These are phyloP conservation scores for Emergomyces africanus DNA, from an alignment of 2,329 filamentous ascomycete species.

Conservation along the genomic window DNA sequence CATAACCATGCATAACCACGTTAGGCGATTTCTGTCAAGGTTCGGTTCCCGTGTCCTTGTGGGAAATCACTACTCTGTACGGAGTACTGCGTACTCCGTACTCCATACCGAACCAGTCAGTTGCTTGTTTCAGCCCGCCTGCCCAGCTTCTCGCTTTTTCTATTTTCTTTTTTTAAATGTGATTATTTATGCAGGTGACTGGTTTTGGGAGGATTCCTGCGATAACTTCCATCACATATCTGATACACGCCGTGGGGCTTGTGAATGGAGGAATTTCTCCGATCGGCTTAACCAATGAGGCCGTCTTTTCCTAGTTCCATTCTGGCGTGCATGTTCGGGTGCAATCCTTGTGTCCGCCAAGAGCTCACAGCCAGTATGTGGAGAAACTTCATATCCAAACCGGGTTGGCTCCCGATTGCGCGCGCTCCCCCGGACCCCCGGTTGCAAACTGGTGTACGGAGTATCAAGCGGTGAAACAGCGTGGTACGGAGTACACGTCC, in stretches of 20 bases:
- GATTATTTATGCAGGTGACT: neutral
- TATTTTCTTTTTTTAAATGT: neutral
- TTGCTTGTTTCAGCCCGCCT: neutral
- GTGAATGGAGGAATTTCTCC: neutral
- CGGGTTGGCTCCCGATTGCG: neutral
- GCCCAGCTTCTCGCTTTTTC: neutral
- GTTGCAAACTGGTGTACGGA: too few species aligned
- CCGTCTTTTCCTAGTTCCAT: neutral
- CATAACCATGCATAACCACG: too few species aligned
- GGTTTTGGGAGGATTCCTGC: neutral
- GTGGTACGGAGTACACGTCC: too few species aligned
- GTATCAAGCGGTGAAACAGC: too few species aligned
- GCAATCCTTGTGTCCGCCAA: neutral
- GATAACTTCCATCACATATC: neutral
- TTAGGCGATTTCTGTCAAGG: neutral
- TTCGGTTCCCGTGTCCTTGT: neutral
- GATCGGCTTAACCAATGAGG: neutral
- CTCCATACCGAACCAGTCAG: neutral
- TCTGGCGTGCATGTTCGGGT: neutral
- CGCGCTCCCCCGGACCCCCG: too few species aligned
- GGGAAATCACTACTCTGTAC: too few species aligned
- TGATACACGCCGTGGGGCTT: neutral
- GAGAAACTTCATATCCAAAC: neutral
- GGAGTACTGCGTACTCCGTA: too few species aligned
- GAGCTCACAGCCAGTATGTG: neutral